Base-by-base conservation (phyloP, 208 protist species). In the Leishmania mexicana region DNA sequence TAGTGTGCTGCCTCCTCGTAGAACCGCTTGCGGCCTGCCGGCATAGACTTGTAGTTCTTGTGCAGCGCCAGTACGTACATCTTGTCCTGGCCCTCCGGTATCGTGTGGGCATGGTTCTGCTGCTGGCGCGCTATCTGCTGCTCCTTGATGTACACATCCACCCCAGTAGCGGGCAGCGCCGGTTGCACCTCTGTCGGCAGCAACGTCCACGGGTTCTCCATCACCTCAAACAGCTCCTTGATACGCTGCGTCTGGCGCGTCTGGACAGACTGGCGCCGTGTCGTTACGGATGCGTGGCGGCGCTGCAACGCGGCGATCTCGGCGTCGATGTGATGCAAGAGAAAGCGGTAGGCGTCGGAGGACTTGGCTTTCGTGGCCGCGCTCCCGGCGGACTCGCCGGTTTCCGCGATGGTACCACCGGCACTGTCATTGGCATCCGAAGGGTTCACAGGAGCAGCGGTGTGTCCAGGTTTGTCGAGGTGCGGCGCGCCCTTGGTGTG, bases 121-220 rank as follows among this genome's bases (percentile, higher is more conserved):
- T 76, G 72, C 42, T 83, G 79, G 49, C 78, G 79, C 51, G 85
- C 70, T 0, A 85, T 35, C 64, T 87, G 86, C 65, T 92, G 77
- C 78, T 96, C 92, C 83, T 96, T 96, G 67, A 92, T 83, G 87
- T 93, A 96, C 58, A 96, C 92, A 45, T 96, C 92, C 5, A 94
- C 76, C 28, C 87, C 90, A 11, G 87, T 94, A 24, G 89, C 89
- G 8, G 92, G 92, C 8, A 96, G 88, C 13, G 91, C 86, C 4
- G 90, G 90, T 49, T 83, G 81, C 38, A 89, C 81, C 45, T 85
- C 87, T 11, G 83, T 81, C 73, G 81, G 84, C 72, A 96, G 78
- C 80, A 96, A 83, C 81, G 91, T 79, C 92, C 92, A 96, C 53
- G 92, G 92, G 49, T 84, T 78, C 76, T 96, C 90, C 71, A 96